A percentile compares a stretch with the other conserved stretches of the same genome.
Conservation (phyloP, 805 yeast genomes). For the Saccharomycopsis oosterbeekiorum region DNA sequence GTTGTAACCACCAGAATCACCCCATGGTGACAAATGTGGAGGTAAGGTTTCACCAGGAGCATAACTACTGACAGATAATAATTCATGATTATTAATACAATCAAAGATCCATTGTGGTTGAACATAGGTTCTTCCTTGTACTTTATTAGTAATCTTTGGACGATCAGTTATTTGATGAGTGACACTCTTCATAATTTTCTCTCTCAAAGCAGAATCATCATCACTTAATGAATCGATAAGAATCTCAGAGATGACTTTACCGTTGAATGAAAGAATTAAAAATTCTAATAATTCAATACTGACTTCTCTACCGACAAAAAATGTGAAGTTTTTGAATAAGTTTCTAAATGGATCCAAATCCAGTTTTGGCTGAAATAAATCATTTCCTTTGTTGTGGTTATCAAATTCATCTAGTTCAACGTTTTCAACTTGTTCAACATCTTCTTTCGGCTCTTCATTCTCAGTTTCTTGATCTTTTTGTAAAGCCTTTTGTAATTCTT, state of each 20-base stretch:
- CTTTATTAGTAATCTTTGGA: slow-evolving; percentile 66
- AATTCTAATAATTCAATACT: slow-evolving; percentile 87
- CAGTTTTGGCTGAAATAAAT: slow-evolving; percentile 57
- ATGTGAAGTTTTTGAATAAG: slow-evolving; percentile 65
- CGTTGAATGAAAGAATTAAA: slow-evolving; percentile 78
- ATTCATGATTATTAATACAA: slow-evolving; percentile 64
- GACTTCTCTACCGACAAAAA: slow-evolving; percentile 91
- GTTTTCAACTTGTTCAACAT: slow-evolving; percentile 27
- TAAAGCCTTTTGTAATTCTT: slow-evolving; percentile 26
- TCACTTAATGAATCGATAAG: slow-evolving; percentile 63
- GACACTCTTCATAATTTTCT: slow-evolving; percentile 30
- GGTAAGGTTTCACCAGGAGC: slow-evolving; percentile 94
- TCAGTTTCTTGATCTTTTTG: slow-evolving; percentile 32
- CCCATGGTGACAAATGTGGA: slow-evolving; percentile 98
- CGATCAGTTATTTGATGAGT: slow-evolving; percentile 95
- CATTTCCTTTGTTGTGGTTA: slow-evolving; percentile 59
- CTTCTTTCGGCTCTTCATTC: slow-evolving; percentile 30
- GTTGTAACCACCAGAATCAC: slow-evolving; percentile 84
- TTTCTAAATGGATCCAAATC: slow-evolving; percentile 42
- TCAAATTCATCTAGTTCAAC: slow-evolving; percentile 61
- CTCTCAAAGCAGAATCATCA: slow-evolving; percentile 30
- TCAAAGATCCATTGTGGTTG: slow-evolving; percentile 99
- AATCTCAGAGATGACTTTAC: slow-evolving; percentile 75
- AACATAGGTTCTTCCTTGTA: slow-evolving; percentile 84
- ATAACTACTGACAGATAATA: slow-evolving; percentile 70